phyloP scores from a whole-genome alignment of 352 stramenopile species.

The Phytophthora tentaculata region DNA sequence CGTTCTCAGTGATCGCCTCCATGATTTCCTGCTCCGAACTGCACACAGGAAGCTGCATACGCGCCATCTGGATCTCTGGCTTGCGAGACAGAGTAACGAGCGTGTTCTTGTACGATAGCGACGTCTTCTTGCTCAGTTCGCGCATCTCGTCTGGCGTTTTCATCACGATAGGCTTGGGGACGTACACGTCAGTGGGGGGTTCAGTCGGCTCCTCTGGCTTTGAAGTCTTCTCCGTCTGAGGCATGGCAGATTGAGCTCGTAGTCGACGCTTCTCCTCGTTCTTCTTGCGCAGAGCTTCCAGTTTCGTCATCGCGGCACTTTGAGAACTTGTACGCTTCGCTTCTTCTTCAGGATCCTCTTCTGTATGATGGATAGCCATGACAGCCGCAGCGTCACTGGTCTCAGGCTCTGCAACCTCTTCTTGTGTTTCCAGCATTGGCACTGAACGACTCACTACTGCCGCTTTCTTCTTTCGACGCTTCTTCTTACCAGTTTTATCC shows the following conservation, averaged over 20 bases:
- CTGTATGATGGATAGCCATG: slow-evolving; percentile 13
- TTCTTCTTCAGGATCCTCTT: slow-evolving; percentile 24
- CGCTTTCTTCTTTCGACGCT: slow-evolving; percentile 43
- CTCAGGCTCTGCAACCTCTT: not conserved
- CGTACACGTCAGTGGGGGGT: slow-evolving; percentile 53
- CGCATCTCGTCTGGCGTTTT: slow-evolving; percentile 68
- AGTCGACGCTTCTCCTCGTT: slow-evolving; percentile 78
- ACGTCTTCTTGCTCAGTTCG: slow-evolving; percentile 55
- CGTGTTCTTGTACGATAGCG: slow-evolving; percentile 68
- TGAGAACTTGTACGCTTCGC: slow-evolving; percentile 51
- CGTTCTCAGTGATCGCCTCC: slow-evolving; percentile 94
- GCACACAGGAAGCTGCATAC: slow-evolving; percentile 97
- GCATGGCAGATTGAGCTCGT: slow-evolving; percentile 34
- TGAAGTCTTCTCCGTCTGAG: not conserved
- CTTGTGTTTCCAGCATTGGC: slow-evolving; percentile 31
- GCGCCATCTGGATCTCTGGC: slow-evolving; percentile 84
- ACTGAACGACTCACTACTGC: slow-evolving; percentile 28
- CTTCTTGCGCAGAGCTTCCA: slow-evolving; percentile 76
- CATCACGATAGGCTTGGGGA: slow-evolving; percentile 72
- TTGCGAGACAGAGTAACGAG: slow-evolving; percentile 82
- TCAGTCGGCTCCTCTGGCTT: slow-evolving; percentile 28
- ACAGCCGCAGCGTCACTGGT: slow-evolving; percentile 11
- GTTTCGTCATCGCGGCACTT: slow-evolving; percentile 68
- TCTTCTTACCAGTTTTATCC: slow-evolving; percentile 36
- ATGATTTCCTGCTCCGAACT: slow-evolving; percentile 99